Evolutionary conservation across 768 basidiomycete genomes (phyloP).

Genomic region (Pleurotus platypus): DNA sequence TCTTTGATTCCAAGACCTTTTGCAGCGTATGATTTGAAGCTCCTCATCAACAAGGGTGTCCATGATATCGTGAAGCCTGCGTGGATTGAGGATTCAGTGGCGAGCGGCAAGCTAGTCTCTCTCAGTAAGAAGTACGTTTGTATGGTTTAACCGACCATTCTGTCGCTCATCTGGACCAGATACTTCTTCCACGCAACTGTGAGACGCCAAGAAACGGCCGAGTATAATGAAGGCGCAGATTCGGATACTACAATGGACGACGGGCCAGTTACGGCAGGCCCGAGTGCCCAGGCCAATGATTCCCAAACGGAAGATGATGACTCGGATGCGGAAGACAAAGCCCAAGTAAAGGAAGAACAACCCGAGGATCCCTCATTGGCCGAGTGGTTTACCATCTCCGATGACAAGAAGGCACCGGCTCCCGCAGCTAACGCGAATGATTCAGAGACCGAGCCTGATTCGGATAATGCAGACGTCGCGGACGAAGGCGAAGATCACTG

Average conservation of each 20-base stretch:
- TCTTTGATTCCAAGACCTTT: neutral
- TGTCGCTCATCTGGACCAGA: slow-evolving; percentile 27
- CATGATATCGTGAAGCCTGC: slow-evolving; percentile 74
- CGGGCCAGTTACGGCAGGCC: slow-evolving; percentile 16
- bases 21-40: slow-evolving; percentile 67
- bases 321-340: slow-evolving; percentile 17
- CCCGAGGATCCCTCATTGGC: slow-evolving; percentile 42
- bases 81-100: slow-evolving; percentile 83
- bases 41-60: slow-evolving; percentile 65
- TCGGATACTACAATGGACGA: slow-evolving; percentile 18
- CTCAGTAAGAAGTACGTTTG: slow-evolving; percentile 60
- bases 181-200: slow-evolving; percentile 78
- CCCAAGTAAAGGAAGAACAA: slow-evolving; percentile 17
- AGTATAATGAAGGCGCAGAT: slow-evolving; percentile 45
- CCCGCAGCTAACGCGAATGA: slow-evolving; percentile 30
- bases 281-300: slow-evolving; percentile 17
- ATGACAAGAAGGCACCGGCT: slow-evolving; percentile 22
- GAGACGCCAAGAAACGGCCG: slow-evolving; percentile 42
- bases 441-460: slow-evolving; percentile 65
- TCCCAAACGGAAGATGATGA: slow-evolving; percentile 16
- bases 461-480: slow-evolving; percentile 60
- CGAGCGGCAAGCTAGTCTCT: slow-evolving; percentile 49
- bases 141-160: neutral
- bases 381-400: slow-evolving; percentile 61
- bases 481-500: slow-evolving; percentile 24